These are phyloP conservation scores for Aspergillus fumigatiaffinis DNA, from an alignment of 2,329 filamentous ascomycete genomes.

Conservation along the genomic window DNA sequence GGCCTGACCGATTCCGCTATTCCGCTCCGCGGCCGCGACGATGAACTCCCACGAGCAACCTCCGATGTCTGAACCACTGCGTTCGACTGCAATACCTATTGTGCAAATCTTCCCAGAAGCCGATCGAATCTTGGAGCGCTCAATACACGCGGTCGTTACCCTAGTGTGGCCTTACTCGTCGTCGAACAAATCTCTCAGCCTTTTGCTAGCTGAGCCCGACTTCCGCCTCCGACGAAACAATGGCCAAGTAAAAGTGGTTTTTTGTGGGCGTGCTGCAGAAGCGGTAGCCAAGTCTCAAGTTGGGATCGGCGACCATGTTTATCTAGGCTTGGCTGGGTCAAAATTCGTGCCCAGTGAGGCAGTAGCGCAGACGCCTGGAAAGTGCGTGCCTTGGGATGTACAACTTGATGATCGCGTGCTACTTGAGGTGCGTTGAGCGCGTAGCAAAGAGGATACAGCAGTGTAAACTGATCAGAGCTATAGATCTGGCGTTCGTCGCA, in stretches of 20 bases:
- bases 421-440: constrained; percentile 31
- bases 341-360: constrained; percentile 58
- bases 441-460: background rate
- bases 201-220: constrained; percentile 80
- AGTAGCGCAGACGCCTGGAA: constrained; percentile 52
- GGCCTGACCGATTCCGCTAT: constrained; percentile 10
- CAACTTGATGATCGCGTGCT: constrained; percentile 39
- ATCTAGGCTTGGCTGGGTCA: constrained; percentile 65
- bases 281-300: constrained; percentile 63
- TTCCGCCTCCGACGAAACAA: constrained; percentile 71
- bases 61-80: constrained; percentile 19
- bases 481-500: constrained; percentile 26
- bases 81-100: constrained; percentile 33
- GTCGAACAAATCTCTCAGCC: constrained; percentile 66
- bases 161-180: constrained; percentile 91
- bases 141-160: constrained; percentile 68
- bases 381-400: constrained; percentile 56
- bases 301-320: constrained; percentile 73
- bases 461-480: background rate
- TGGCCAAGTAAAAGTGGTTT: constrained; percentile 77
- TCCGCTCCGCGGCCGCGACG: constrained; percentile 16
- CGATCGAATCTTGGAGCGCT: constrained; percentile 22
- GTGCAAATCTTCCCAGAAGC: constrained; percentile 38
- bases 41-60: constrained; percentile 28
- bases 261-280: constrained; percentile 67